phyloP scores from a whole-genome alignment of 2,329 filamentous ascomycete species.

The Penicillium sclerotiorum region DNA sequence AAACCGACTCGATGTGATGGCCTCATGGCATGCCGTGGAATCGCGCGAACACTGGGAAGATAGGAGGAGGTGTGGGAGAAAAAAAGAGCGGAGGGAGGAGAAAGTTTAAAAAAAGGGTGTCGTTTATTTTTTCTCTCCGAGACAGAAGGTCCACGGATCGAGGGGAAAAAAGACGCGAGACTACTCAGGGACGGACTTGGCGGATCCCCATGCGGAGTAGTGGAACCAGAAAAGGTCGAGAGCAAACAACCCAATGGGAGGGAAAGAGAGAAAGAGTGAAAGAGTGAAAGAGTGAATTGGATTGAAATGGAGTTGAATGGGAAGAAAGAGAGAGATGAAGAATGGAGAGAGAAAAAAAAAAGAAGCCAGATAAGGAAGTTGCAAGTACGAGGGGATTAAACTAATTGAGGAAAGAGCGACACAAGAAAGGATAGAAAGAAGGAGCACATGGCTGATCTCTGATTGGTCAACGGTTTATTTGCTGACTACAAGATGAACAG shows the following conservation, averaged over 20 bases:
- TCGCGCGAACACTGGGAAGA: conserved; percentile 1
- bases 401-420: background rate
- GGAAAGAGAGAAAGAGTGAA: too few species aligned
- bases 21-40: conserved; percentile 27
- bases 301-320: background rate
- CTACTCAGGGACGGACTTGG: conserved; percentile 8
- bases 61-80: conserved; percentile 1
- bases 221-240: background rate
- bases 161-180: conserved; percentile 4
- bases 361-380: background rate
- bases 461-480: background rate
- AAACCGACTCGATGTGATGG: conserved; percentile 31
- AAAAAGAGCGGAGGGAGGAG: conserved; percentile 5
- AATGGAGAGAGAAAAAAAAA: background rate
- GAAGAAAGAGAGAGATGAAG: background rate
- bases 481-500: background rate
- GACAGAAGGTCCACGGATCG: conserved; percentile 4
- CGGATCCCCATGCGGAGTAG: conserved; percentile 12
- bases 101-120: conserved; percentile 5
- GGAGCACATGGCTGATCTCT: background rate
- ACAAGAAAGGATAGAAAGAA: background rate
- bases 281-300: background rate
- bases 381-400: background rate
- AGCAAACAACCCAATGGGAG: background rate
- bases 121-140: conserved; percentile 2